Evolutionary conservation across 352 stramenopile genomes (phyloP).

Genomic region (Saprolegnia diclina): DNA sequence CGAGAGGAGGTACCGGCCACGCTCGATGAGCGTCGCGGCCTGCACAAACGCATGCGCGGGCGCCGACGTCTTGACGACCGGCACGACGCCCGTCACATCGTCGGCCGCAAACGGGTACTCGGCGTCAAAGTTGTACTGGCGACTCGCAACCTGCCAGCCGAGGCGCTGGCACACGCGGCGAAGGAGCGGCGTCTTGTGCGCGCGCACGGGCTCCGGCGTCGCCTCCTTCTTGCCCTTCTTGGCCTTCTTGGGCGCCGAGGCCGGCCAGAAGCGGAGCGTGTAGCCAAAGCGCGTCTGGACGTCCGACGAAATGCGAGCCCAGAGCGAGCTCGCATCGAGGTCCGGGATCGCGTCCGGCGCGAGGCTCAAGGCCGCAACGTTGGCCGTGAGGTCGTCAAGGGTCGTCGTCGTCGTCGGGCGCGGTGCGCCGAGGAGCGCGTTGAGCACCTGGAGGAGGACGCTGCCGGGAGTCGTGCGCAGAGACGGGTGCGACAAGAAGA

Average conservation of each 20-base stretch:
- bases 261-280: conserved; percentile 62
- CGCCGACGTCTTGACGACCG: conserved; percentile 90
- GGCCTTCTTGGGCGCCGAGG: conserved; percentile 28
- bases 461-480: conserved; percentile 62
- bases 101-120: conserved; percentile 78
- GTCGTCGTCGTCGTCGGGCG: conserved; percentile 23
- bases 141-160: conserved; percentile 86
- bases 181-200: conserved; percentile 78
- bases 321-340: conserved; percentile 46
- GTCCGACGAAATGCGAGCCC: conserved; percentile 51
- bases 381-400: conserved; percentile 8
- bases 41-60: conserved; percentile 69
- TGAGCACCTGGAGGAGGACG: conserved; percentile 79
- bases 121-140: conserved; percentile 80
- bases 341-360: conserved; percentile 16
- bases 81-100: conserved; percentile 91
- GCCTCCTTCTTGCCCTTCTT: conserved; percentile 30
- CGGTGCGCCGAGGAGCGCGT: conserved; percentile 64
- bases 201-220: conserved; percentile 38
- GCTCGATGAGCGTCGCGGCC: conserved; percentile 83
- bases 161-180: conserved; percentile 91
- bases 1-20: conserved; percentile 76
- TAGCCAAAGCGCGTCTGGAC: conserved; percentile 78
- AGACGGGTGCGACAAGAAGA: conserved; percentile 56
- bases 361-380: conserved; percentile 15